A percentile compares a stretch with the other conserved stretches of the same genome.
Conservation (phyloP, 2,329 filamentous ascomycete genomes). For the Epichloe amarillans region DNA sequence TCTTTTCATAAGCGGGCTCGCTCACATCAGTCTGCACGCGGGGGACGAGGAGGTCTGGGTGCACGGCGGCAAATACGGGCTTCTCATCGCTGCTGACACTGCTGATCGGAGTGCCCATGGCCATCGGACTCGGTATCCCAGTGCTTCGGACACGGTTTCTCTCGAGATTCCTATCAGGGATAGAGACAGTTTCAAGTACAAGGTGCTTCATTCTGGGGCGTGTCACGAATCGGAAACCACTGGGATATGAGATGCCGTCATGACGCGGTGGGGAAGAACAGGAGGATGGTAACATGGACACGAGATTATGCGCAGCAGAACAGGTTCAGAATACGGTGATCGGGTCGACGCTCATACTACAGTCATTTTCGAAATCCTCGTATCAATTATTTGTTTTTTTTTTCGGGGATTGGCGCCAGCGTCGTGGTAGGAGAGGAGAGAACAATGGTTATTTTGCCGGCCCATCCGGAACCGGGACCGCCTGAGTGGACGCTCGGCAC, state of each 20-base stretch:
- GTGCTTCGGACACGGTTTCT: conserved; percentile 21
- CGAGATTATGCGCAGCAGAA: no score
- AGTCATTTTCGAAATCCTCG: neutral
- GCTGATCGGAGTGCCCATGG: conserved; percentile 24
- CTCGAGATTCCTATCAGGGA: conserved; percentile 12
- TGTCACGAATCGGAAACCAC: conserved; percentile 1
- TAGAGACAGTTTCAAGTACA: conserved; percentile 3
- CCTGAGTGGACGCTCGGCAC: conserved; percentile 1
- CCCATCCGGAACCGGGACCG: conserved; percentile 1
- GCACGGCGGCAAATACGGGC: conserved; percentile 25
- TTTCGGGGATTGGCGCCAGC: neutral
- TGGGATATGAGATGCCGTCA: neutral
- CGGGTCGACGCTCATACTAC: no score
- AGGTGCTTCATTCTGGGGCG: conserved; percentile 3
- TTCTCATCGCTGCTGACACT: conserved; percentile 30
- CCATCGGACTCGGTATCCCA: conserved; percentile 28
- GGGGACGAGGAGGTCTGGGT: conserved; percentile 22
- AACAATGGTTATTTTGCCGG: neutral
- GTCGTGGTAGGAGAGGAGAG: neutral
- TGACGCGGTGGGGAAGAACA: neutral
- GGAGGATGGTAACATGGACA: neutral
- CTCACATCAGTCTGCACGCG: conserved; percentile 27
- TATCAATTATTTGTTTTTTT: no score
- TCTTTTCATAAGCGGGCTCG: conserved; percentile 24
- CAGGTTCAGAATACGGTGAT: neutral